Conservation (phyloP, 1,139 yeast genomes). For the Kodamaea suecica region DNA sequence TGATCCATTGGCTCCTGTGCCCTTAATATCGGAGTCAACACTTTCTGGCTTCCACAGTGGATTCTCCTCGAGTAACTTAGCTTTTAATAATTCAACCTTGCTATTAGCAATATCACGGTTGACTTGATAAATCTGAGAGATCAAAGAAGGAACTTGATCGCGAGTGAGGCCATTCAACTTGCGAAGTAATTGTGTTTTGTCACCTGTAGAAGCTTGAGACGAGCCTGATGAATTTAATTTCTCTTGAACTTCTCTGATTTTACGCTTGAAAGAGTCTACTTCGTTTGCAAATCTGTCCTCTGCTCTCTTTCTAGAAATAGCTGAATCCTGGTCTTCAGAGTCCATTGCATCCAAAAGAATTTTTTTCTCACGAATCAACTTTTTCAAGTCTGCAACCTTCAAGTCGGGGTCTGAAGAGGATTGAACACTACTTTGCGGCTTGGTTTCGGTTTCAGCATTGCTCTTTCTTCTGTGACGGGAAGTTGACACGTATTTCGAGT, state of each 20-base stretch:
- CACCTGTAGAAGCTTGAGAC: conserved; percentile 32
- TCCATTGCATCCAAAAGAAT: conserved; percentile 71
- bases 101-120: conserved; percentile 69
- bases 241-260: conserved; percentile 55
- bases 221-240: conserved; percentile 42
- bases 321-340: conserved; percentile 56
- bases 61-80: conserved; percentile 52
- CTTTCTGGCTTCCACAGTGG: conserved; percentile 51
- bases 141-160: conserved; percentile 66
- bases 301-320: conserved; percentile 17
- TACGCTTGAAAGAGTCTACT: conserved; percentile 61
- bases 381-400: conserved; percentile 51
- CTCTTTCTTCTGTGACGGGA: conserved; percentile 56
- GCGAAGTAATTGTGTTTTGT: conserved; percentile 43
- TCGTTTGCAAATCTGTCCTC: conserved; percentile 38
- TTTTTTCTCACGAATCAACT: conserved; percentile 64
- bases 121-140: conserved; percentile 56
- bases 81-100: conserved; percentile 61
- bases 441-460: conserved; percentile 13
- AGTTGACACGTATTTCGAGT: conserved; percentile 62
- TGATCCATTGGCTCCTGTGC: conserved; percentile 83
- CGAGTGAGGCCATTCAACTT: conserved; percentile 54
- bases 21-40: conserved; percentile 55
- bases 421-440: conserved; percentile 16
- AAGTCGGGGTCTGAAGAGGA: conserved; percentile 31